A percentile compares a stretch with the other conserved stretches of the same genome.
Conservation (phyloP, 495 filamentous ascomycete genomes). For the Hypoxylon subgilvum region DNA sequence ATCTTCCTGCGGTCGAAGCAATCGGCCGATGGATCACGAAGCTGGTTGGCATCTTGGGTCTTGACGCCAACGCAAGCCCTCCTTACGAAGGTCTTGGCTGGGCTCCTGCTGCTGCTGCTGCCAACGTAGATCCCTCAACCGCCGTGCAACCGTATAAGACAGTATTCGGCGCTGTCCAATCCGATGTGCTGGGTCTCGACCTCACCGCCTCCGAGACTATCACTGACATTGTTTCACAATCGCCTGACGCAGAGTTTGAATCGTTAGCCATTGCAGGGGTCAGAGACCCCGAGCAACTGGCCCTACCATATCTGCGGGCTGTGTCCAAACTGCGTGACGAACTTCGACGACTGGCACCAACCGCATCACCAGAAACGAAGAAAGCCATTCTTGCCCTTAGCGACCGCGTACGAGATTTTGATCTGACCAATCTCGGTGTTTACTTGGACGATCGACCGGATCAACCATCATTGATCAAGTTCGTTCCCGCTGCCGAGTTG, state of each 20-base stretch:
- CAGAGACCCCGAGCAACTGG: constrained; percentile 55
- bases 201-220: constrained; percentile 42
- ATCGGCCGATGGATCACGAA: constrained; percentile 81
- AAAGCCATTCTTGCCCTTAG: constrained; percentile 70
- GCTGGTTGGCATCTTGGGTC: constrained; percentile 83
- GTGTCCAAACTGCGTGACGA: constrained; percentile 72
- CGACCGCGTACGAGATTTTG: constrained; percentile 78
- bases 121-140: constrained; percentile 48
- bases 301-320: constrained; percentile 68
- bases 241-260: constrained; percentile 50
- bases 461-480: constrained; percentile 79
- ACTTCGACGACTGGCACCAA: constrained; percentile 65
- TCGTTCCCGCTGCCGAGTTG: constrained; percentile 72
- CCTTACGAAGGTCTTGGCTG: constrained; percentile 75
- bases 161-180: constrained; percentile 47
- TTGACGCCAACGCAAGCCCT: constrained; percentile 69
- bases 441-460: constrained; percentile 82
- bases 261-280: constrained; percentile 47
- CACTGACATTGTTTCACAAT: constrained; percentile 43
- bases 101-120: constrained; percentile 70
- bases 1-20: constrained; percentile 60
- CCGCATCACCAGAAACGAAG: constrained; percentile 59
- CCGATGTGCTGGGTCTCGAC: constrained; percentile 44
- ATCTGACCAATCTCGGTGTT: constrained; percentile 78
- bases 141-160: constrained; percentile 54